Base-by-base conservation (phyloP, 73 alveolate genomes). In the Paramecium primaurelia region DNA sequence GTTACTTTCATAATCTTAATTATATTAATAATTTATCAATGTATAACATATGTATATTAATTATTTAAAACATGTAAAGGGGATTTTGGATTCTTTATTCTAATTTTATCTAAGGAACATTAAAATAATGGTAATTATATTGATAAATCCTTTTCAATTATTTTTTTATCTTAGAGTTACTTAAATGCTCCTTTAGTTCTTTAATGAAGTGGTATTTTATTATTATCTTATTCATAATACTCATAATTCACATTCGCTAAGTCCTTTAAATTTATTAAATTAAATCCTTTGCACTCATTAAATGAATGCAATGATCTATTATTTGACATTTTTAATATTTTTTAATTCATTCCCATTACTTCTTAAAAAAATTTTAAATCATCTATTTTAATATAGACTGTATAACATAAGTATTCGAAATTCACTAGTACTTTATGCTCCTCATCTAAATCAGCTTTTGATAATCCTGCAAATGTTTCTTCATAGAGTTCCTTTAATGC, bases 401-500 rank as follows among this genome's bases (percentile, higher is more conserved):
- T 18, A 73, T 73, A 73, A 20, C 87, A 73, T 12, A 73, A 36
- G 47, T 73, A 73, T 73, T 73, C 36, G 16, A 4, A 14, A 73
- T 73, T 32, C n/a, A 73, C 59, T 12, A 73, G 12, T 8, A 73
- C 87, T 34, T 34, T 37, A 16, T 40, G 59, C 10, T 73, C 87
- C 5, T 73, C 87, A 73, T 36, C 37, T 73, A 73, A 73, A 73
- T 11, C 36, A 4, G 58, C 4, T 8, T 34, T 40, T 36, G 58
- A 73, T 36, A 73, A 18, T 14, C 87, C 87, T 73, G 60, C 87
- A 36, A 34, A 73, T 12, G 60, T 37, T 73, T 73, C 87, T 37
- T 73, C 87, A 73, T 37, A 73, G 5, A 73, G n/a, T 73, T 73
- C 87, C 26, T 73, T 73, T 38, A 73, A 73, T 16, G 87, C 87